phyloP scores from a whole-genome alignment of 2,329 filamentous ascomycete genomes.

The Hyphodiscus sp. region DNA sequence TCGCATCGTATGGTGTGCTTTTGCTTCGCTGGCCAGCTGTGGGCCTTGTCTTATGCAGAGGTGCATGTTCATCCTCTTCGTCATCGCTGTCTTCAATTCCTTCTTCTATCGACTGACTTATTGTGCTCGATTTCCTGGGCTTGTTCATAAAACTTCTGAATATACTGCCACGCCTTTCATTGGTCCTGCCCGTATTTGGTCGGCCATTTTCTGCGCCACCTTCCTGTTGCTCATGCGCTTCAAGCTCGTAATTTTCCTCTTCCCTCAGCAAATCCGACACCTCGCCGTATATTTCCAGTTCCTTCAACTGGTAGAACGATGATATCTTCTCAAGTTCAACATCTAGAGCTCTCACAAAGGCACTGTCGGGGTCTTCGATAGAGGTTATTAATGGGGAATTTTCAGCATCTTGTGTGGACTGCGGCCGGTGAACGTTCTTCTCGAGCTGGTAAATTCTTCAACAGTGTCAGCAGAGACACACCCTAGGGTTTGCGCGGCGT shows the following conservation, averaged over 20 bases:
- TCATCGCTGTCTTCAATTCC: slow-evolving; percentile 57
- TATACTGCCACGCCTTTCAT: slow-evolving; percentile 41
- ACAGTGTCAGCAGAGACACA: slow-evolving; percentile 5
- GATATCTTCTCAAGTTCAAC: slow-evolving; percentile 90
- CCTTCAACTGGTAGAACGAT: slow-evolving; percentile 85
- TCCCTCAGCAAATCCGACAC: slow-evolving; percentile 72
- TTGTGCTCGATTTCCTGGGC: slow-evolving; percentile 38
- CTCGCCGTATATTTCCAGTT: slow-evolving; percentile 79
- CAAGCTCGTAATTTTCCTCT: slow-evolving; percentile 54
- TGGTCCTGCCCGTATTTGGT: slow-evolving; percentile 37
- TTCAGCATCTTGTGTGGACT: slow-evolving; percentile 64
- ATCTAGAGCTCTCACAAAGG: slow-evolving; percentile 77
- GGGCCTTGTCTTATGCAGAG: slow-evolving; percentile 29
- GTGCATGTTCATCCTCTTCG: slow-evolving; percentile 56
- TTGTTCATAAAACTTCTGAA: slow-evolving; percentile 43
- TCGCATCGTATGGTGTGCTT: slow-evolving; percentile 21
- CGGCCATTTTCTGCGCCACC: slow-evolving; percentile 27
- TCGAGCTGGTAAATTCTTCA: slow-evolving; percentile 88
- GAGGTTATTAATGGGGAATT: slow-evolving; percentile 72
- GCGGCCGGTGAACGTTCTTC: slow-evolving; percentile 64
- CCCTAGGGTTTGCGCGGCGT: slow-evolving; percentile 32
- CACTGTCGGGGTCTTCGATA: slow-evolving; percentile 64
- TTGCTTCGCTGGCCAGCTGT: slow-evolving; percentile 28
- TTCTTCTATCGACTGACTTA: slow-evolving; percentile 45
- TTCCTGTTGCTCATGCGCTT: slow-evolving; percentile 28